Evolutionary conservation across 2,329 filamentous ascomycete genomes (phyloP).

Genomic region (Cladosporium oxysporum): DNA sequence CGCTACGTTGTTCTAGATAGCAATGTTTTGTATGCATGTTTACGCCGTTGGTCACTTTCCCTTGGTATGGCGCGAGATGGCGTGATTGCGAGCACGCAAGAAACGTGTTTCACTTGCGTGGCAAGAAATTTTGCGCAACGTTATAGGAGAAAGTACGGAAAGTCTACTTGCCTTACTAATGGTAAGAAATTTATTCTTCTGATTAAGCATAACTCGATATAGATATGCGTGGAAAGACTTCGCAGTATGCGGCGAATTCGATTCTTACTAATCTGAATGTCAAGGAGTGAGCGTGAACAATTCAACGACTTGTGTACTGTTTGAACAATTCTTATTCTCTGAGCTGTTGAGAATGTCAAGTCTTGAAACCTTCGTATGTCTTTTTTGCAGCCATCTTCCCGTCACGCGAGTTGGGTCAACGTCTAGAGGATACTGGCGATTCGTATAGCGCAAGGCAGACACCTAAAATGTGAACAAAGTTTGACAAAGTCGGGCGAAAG

Average conservation of each 20-base stretch:
- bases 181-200: not conserved
- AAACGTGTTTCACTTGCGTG: constrained; percentile 5
- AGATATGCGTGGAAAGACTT: not conserved
- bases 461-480: not conserved
- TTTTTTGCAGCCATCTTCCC: not conserved
- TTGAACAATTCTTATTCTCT: not conserved
- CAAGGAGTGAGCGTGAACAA: not conserved
- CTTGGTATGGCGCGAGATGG: constrained; percentile 4
- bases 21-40: not conserved
- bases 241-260: not conserved
- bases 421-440: not conserved
- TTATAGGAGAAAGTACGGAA: not conserved
- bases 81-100: constrained; percentile 10
- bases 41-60: not conserved
- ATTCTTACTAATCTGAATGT: not conserved
- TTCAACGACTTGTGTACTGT: not conserved
- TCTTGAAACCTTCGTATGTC: not conserved
- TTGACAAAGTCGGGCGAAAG: not conserved
- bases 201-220: not conserved
- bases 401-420: not conserved
- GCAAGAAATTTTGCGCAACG: not conserved
- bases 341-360: not conserved
- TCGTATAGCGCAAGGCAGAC: not conserved
- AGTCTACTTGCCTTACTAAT: not conserved
- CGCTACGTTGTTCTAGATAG: not conserved